Percentiles rank a stretch among this genome's conserved stretches.
Conservation (phyloP, 192 early-diverging fungal genomes). For the Backusella mclennaniae region DNA sequence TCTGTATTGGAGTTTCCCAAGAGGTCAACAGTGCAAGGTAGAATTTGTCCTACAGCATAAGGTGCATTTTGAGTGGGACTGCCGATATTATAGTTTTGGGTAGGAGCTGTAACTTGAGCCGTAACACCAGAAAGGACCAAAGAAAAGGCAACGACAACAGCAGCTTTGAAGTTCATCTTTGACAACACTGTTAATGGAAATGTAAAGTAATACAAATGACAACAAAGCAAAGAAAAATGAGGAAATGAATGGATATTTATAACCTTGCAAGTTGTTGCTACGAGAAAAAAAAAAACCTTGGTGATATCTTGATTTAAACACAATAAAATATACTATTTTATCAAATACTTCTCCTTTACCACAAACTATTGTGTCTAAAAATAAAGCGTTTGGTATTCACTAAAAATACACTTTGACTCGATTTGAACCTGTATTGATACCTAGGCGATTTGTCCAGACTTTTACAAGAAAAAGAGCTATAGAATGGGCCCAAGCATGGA, state of each 20-base stretch:
- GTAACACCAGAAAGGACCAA: neutral
- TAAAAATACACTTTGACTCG: too few relatives aligned
- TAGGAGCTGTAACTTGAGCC: constrained; percentile 21
- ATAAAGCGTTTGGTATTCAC: too few relatives aligned
- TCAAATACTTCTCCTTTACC: too few relatives aligned
- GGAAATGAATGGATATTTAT: neutral
- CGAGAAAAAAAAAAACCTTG: neutral
- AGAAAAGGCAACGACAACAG: neutral
- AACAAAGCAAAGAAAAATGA: neutral
- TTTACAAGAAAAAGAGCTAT: too few relatives aligned
- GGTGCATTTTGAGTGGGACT: constrained; percentile 18
- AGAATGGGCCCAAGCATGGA: too few relatives aligned
- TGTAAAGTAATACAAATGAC: neutral
- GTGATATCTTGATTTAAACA: neutral
- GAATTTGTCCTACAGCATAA: constrained; percentile 27
- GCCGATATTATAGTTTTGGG: constrained; percentile 22
- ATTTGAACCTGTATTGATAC: too few relatives aligned
- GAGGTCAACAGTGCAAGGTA: constrained; percentile 19
- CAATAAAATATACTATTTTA: too few relatives aligned
- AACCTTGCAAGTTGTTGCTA: neutral
- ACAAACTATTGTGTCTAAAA: too few relatives aligned
- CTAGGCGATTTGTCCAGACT: too few relatives aligned
- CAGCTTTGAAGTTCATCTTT: neutral
- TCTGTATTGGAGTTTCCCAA: constrained; percentile 7
- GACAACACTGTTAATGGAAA: neutral